phyloP scores from a whole-genome alignment of 768 basidiomycete genomes.

The Rhodotorula sphaerocarpa region DNA sequence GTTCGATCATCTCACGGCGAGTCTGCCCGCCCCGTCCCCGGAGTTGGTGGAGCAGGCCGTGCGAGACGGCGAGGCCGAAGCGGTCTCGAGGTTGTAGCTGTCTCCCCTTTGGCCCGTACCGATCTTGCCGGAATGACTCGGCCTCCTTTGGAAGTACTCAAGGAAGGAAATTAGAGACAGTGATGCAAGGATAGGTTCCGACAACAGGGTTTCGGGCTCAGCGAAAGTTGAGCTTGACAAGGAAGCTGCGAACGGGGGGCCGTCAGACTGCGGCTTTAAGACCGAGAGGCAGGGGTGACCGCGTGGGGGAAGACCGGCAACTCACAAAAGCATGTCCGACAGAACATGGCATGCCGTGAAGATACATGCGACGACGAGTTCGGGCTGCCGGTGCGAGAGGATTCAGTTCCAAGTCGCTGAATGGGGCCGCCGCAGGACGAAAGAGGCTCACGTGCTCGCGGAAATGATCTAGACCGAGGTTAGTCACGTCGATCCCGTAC shows the following conservation, averaged over 20 bases:
- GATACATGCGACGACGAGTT: constrained; percentile 34
- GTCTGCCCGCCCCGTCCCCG: no score
- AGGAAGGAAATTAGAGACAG: no score
- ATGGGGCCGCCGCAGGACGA: neutral
- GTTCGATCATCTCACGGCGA: constrained; percentile 17
- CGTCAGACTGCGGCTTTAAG: no score
- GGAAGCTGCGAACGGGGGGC: constrained; percentile 36
- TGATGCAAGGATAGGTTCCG: no score
- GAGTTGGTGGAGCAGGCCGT: no score
- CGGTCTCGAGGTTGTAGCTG: no score
- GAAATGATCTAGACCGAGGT: constrained; percentile 46
- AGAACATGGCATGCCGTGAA: constrained; percentile 46
- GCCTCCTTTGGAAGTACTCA: no score
- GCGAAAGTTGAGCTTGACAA: constrained; percentile 27
- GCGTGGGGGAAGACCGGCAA: neutral
- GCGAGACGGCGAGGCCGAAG: no score
- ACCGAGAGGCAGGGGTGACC: no score
- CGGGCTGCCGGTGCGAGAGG: constrained; percentile 7
- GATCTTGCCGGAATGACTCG: no score
- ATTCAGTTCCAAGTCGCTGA: constrained; percentile 33
- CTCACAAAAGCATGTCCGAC: constrained; percentile 45
- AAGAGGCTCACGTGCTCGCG: constrained; percentile 43
- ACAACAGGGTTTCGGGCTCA: no score
- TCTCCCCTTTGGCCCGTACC: no score
- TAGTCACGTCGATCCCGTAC: constrained; percentile 44